Evolutionary conservation across 2,329 filamentous ascomycete genomes (phyloP).

Genomic region (Mycosphaerella arachidis): DNA sequence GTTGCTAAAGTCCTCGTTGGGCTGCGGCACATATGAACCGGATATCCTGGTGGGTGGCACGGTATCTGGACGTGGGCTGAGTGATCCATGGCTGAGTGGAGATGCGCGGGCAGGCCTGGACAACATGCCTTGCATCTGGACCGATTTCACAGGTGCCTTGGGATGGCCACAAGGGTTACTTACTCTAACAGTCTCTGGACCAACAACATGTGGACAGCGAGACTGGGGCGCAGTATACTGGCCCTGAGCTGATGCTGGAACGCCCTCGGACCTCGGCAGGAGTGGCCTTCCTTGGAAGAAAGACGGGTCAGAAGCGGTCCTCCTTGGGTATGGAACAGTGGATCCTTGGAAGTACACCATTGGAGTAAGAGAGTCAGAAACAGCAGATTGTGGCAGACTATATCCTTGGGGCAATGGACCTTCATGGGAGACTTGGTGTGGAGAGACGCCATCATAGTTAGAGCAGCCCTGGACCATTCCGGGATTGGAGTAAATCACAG

Average conservation of each 20-base stretch:
- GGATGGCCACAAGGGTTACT: constrained; percentile 10
- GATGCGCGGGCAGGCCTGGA: neutral
- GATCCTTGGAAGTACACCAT: constrained; percentile 10
- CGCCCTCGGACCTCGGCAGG: constrained; percentile 7
- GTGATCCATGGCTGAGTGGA: constrained; percentile 8
- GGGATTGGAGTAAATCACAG: constrained; percentile 14
- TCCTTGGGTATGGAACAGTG: constrained; percentile 10
- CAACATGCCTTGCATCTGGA: neutral
- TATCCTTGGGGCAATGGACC: constrained; percentile 4
- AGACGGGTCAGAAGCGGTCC: constrained; percentile 21
- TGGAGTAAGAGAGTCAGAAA: constrained; percentile 10
- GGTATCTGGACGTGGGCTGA: constrained; percentile 17
- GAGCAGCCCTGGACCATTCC: constrained; percentile 4
- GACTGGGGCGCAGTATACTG: constrained; percentile 9
- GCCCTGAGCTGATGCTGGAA: neutral
- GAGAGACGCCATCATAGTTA: constrained; percentile 2
- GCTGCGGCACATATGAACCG: neutral
- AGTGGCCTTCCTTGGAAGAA: constrained; percentile 9
- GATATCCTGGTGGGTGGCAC: constrained; percentile 4
- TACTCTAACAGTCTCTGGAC: constrained; percentile 16
- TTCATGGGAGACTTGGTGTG: constrained; percentile 9
- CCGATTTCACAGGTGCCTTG: neutral
- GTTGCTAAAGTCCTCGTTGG: constrained; percentile 23
- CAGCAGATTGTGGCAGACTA: constrained; percentile 6
- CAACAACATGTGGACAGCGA: constrained; percentile 5